Base-by-base conservation (phyloP, 495 filamentous ascomycete genomes). In the Talaromyces thailandensis region DNA sequence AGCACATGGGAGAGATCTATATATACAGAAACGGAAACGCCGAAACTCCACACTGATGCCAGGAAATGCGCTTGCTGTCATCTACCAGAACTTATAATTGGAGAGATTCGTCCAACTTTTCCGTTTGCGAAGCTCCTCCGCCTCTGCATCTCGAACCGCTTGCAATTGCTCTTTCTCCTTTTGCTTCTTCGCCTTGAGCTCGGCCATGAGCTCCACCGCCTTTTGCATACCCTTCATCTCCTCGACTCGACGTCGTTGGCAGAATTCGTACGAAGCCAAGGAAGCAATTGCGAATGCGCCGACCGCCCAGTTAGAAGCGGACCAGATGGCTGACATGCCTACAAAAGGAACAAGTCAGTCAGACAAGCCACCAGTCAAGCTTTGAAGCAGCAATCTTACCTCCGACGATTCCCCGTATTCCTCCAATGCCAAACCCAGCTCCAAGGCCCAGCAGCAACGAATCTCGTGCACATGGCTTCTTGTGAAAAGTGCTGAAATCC, bases 281-380 rank as follows among this genome's bases (percentile, higher is more conserved):
- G 88, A 86, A 12, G 75, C 79, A 50, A 86, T 66, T 11, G 82
- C 77, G 66, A 92, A 94, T 11, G 82, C 75, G n/a, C 86, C 88
- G 12, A 91, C 89, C 1, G 91, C 91, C 89, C 90, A 96, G 69
- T 93, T 93, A 29, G 84, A 87, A 5, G 89, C 87, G 32, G 72
- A 73, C 75, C 75, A 79, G 52, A 82, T 66, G 25, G 76, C 72
- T 9, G 72, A 71, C 40, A 74, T 60, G 53, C 77, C 80, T 83
- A 64, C 28, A 51, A 23, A 3, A 35, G 9, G 31, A n/a, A 60
- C 9, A 40, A 11, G 55, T 53, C 48, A 26, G 56, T 67, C 56
- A 73, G 58, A 35, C 23, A 11, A 28, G 18, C 25, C n/a, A 40
- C 25, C 8, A 40, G 43, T 23, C 21, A 51, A 57, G 23, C 35